These are phyloP conservation scores for Climacium dendroides DNA, from an alignment of 225 moss, liverwort and hornwort species.

Conservation along the genomic window DNA sequence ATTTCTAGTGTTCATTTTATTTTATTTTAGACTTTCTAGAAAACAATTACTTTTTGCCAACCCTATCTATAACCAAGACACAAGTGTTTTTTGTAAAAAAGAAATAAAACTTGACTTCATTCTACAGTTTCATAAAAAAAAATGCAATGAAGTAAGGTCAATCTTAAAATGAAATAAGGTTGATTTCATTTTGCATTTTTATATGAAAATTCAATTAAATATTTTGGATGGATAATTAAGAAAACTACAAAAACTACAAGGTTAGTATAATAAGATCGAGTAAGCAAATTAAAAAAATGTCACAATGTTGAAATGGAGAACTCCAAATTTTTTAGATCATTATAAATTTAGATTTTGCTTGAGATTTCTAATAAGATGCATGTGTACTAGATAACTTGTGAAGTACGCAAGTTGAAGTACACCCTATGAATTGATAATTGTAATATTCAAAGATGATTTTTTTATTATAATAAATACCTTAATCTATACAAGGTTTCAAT, in stretches of 20 bases:
- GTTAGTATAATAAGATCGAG: background rate
- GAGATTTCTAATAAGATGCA: background rate
- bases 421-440: background rate
- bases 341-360: background rate
- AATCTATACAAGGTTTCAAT: rapidly evolving
- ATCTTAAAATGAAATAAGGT: background rate
- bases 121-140: too few relatives aligned
- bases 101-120: background rate
- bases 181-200: background rate
- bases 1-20: too few relatives aligned
- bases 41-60: too few relatives aligned
- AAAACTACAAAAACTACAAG: background rate
- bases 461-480: background rate
- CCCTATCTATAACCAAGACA: too few relatives aligned
- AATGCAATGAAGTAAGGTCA: background rate
- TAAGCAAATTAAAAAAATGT: background rate
- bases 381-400: background rate
- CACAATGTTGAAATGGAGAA: too few relatives aligned
- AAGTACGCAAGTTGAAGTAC: too few relatives aligned
- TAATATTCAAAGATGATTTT: background rate
- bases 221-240: background rate
- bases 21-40: too few relatives aligned
- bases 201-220: background rate
- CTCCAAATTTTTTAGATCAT: background rate
- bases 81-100: background rate